Base-by-base conservation (phyloP, 2,329 filamentous ascomycete genomes). In the Pestalotiopsis sp. region DNA sequence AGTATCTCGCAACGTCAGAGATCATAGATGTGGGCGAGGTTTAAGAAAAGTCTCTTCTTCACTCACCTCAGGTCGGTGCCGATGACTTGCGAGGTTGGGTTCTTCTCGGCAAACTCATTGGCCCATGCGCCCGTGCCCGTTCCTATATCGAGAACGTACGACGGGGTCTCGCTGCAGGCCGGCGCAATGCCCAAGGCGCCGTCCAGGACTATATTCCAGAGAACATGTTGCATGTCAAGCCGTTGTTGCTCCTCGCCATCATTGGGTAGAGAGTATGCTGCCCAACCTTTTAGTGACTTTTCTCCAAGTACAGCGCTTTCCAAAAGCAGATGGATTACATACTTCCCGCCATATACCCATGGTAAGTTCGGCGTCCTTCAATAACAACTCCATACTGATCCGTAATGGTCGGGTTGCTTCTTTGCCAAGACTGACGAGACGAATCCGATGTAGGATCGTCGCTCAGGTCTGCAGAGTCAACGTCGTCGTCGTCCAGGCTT, bases 21-120 rank as follows among this genome's bases (percentile, higher is more conserved):
- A 56, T 25, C 49, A 56, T 7, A 56, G 49, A 56, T 56, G 14
- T 56, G 20, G 20, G 49, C 49, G 49, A 17, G 31, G 31, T 9
- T 9, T 2, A 31, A 58, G 56, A 62, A 31, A 49, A 23, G 36
- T 65, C 5, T 49, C 27, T 31, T 49, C 38, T 1, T 6, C 36
- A 45, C 45, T 49, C 23, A 52, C 45, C 68, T 69, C 7, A 69
- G 39, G 45, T 69, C 68, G 7, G 36, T 69, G 1, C 68, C 68
- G 13, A 69, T 49, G 14, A 69, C 39, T 14, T 64, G 27, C 5
- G 67, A 57, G 4, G 64, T n/a, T 31, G 64, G 64, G 13, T 66
- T 66, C 27, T 56, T 45, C 14, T 66, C 64, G 5, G 64, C 64
- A 66, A 66, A 66, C 23, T 66, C 41, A n/a, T 25, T 66, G 17